Evolutionary conservation across 1,284 basidiomycete species (phyloP).

Genomic region (Ceratobasidium sp.): DNA sequence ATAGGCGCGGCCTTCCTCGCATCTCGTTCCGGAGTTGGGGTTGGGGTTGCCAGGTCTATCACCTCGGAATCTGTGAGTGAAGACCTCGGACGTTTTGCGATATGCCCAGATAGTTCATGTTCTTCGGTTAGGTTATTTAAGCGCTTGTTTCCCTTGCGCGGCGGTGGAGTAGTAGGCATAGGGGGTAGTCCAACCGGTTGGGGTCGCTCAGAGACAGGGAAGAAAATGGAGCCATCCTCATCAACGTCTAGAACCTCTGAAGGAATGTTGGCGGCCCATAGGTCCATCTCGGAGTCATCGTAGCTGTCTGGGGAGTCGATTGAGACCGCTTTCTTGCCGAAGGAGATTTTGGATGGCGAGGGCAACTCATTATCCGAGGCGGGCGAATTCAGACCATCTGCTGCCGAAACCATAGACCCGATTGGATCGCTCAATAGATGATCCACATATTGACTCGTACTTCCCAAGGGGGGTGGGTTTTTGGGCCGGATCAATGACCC

Average conservation of each 20-base stretch:
- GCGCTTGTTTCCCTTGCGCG: not conserved
- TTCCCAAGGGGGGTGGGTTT: not conserved
- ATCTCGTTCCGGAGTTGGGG: not conserved
- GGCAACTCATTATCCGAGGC: conserved; percentile 14
- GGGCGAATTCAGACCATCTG: not conserved
- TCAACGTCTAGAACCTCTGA: conserved; percentile 35
- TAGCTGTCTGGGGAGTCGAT: conserved; percentile 23
- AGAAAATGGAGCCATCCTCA: conserved; percentile 18
- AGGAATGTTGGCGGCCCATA: conserved; percentile 38
- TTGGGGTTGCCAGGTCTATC: not conserved
- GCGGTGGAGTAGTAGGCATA: not conserved
- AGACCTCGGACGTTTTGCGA: conserved; percentile 1
- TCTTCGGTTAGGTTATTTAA: too few relatives aligned
- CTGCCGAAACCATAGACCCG: not conserved
- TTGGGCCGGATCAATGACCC: conserved; percentile 11
- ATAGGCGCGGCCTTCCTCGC: not conserved
- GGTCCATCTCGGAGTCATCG: conserved; percentile 42
- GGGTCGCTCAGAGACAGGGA: not conserved
- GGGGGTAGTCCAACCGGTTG: not conserved
- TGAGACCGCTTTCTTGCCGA: not conserved
- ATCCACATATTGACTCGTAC: conserved; percentile 6
- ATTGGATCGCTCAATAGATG: conserved; percentile 3
- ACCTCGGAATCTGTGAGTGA: not conserved
- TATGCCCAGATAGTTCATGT: not conserved
- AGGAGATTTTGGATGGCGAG: not conserved